These are phyloP conservation scores for Coix lacrymajobi DNA, from an alignment of 176 grass and related monocot genomes.

Conservation along the genomic window DNA sequence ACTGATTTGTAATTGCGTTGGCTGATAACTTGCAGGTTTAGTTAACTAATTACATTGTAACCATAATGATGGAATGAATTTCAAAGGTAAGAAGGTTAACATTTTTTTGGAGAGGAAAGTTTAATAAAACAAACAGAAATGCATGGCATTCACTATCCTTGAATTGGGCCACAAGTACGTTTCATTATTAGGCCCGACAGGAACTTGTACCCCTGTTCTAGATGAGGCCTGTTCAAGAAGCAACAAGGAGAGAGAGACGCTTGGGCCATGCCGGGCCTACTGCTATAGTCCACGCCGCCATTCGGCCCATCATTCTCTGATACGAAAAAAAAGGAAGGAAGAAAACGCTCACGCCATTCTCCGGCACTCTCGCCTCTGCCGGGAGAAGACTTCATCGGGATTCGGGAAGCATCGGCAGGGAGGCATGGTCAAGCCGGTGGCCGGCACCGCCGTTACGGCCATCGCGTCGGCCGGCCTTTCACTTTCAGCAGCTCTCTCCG, in stretches of 20 bases:
- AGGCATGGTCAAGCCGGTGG: too few species aligned
- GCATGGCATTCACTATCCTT: background rate
- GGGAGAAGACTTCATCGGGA: background rate
- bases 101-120: too few species aligned
- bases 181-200: background rate
- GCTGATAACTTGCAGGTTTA: too few species aligned
- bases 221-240: background rate
- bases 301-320: background rate
- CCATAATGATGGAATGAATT: too few species aligned
- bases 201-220: background rate
- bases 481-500: conserved; percentile 68
- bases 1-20: too few species aligned
- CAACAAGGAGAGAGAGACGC: background rate
- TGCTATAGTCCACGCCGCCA: background rate
- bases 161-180: background rate
- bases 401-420: background rate
- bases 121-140: too few species aligned
- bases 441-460: background rate
- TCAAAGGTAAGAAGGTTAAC: too few species aligned
- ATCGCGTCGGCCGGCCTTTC: conserved; percentile 17
- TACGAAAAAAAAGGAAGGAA: background rate
- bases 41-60: too few species aligned
- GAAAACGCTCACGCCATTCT: background rate
- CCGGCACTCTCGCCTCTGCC: background rate
- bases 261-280: background rate